phyloP scores from a whole-genome alignment of 2,329 filamentous ascomycete genomes.

The Fusarium sp. region DNA sequence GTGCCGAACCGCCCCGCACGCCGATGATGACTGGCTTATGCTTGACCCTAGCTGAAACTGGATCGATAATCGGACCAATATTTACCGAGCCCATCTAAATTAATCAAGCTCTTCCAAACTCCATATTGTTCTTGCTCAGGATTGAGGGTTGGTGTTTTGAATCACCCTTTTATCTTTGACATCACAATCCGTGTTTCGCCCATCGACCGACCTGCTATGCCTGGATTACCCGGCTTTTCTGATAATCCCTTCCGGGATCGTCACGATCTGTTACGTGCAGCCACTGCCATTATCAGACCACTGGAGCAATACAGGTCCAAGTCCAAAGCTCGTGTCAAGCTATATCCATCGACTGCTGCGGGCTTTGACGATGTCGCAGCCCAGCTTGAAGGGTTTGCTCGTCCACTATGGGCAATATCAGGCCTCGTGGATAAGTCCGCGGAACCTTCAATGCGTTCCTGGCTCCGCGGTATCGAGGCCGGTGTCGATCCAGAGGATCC shows the following conservation, averaged over 20 bases:
- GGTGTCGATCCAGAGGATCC: slow-evolving; percentile 46
- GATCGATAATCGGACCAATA: background rate
- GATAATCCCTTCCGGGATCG: slow-evolving; percentile 51
- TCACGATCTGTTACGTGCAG: slow-evolving; percentile 47
- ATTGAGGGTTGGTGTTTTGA: background rate
- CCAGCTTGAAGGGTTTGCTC: slow-evolving; percentile 56
- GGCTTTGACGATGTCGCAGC: slow-evolving; percentile 55
- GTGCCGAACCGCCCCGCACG: background rate
- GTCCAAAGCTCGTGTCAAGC: slow-evolving; percentile 46
- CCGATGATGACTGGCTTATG: background rate
- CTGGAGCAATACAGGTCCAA: slow-evolving; percentile 47
- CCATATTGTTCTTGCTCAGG: background rate
- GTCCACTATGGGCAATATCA: slow-evolving; percentile 49
- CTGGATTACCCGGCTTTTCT: slow-evolving; percentile 50
- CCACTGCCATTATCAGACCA: slow-evolving; percentile 46
- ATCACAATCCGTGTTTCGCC: background rate
- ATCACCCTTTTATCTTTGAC: background rate
- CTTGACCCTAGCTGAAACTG: background rate
- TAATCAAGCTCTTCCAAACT: background rate
- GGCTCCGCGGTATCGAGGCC: slow-evolving; percentile 44
- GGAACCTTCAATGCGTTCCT: slow-evolving; percentile 44
- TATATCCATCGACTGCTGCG: slow-evolving; percentile 50
- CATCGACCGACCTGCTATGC: slow-evolving; percentile 39
- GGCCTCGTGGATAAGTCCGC: slow-evolving; percentile 50
- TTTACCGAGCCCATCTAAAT: background rate